A percentile compares a stretch with the other conserved stretches of the same genome.
These are phyloP conservation scores for Exophiala lecanii-corni DNA, from an alignment of 2,329 filamentous ascomycete species.

Conservation along the genomic window DNA sequence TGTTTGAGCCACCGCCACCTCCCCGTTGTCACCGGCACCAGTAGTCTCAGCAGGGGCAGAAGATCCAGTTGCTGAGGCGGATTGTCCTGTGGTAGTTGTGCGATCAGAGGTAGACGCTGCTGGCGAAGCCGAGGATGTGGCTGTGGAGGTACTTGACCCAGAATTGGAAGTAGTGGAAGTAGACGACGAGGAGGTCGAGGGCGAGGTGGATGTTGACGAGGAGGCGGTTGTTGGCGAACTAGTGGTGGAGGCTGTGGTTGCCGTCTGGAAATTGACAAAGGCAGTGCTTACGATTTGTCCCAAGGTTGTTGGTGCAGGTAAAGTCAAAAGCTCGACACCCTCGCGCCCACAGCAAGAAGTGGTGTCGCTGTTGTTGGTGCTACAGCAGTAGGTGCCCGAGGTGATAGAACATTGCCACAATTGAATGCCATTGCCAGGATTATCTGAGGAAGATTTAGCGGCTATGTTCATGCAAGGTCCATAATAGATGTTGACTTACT, in stretches of 20 bases:
- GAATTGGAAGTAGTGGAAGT: not conserved
- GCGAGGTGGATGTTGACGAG: not conserved
- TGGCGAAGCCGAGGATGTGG: not conserved
- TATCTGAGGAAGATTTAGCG: not conserved
- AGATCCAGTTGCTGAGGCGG: not conserved
- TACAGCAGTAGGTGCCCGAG: slow-evolving; percentile 1
- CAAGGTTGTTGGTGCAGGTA: not conserved
- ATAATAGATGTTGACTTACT: not conserved
- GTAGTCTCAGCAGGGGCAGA: not conserved
- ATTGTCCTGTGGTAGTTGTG: not conserved
- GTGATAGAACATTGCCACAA: not conserved
- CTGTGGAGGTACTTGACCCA: not conserved
- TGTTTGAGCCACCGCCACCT: slow-evolving; percentile 1
- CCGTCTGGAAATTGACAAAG: not conserved
- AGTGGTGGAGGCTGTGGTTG: not conserved
- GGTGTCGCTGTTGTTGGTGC: slow-evolving; percentile 2
- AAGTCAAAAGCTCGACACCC: slow-evolving; percentile 1
- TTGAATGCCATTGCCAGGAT: slow-evolving; percentile 2
- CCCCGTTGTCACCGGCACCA: not conserved
- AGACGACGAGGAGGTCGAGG: not conserved
- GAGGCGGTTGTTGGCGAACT: not conserved
- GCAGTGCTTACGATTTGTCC: slow-evolving; percentile 1
- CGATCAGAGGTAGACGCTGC: not conserved
- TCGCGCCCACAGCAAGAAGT: not conserved
- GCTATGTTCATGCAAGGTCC: not conserved